phyloP scores from a whole-genome alignment of 495 filamentous ascomycete genomes.

The Copromyces sp. region DNA sequence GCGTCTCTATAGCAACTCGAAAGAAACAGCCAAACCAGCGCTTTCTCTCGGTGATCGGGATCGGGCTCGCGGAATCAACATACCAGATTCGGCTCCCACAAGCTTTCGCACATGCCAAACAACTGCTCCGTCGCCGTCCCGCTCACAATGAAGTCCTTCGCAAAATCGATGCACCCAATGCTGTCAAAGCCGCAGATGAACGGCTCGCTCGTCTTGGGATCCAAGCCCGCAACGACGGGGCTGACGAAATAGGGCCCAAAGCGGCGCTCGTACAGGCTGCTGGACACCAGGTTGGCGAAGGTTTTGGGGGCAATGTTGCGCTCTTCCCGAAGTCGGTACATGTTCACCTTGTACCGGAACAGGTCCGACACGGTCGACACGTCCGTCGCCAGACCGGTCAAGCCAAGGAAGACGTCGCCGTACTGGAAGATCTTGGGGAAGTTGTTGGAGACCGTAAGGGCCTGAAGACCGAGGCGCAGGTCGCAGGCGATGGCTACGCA shows the following conservation, averaged over 20 bases:
- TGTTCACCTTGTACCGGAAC: constrained; percentile 98
- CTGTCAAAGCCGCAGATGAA: constrained; percentile 99
- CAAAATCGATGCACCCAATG: constrained; percentile 98
- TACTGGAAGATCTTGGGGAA: constrained; percentile 99
- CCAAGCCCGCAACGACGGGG: constrained; percentile 88
- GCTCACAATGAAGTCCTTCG: constrained; percentile 97
- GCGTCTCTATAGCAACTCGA: not conserved
- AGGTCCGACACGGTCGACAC: constrained; percentile 91
- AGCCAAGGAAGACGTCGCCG: constrained; percentile 90
- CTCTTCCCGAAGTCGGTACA: constrained; percentile 98
- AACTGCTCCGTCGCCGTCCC: constrained; percentile 95
- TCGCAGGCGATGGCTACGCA: constrained; percentile 99
- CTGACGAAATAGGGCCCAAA: constrained; percentile 95
- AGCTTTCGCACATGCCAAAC: constrained; percentile 94
- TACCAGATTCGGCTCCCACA: constrained; percentile 97
- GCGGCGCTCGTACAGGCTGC: constrained; percentile 80
- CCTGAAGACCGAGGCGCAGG: constrained; percentile 91
- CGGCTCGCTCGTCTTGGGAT: constrained; percentile 80
- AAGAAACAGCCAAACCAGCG: not conserved
- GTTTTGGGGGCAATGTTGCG: constrained; percentile 88
- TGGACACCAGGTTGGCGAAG: constrained; percentile 89
- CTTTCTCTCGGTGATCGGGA: not conserved
- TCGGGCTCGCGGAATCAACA: constrained; percentile 15
- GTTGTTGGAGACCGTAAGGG: constrained; percentile 96
- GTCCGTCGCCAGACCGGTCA: constrained; percentile 94